A percentile compares a stretch with the other conserved stretches of the same genome.
Conservation (phyloP, 2,329 filamentous ascomycete species). For the Clonostachys rhizophaga region DNA sequence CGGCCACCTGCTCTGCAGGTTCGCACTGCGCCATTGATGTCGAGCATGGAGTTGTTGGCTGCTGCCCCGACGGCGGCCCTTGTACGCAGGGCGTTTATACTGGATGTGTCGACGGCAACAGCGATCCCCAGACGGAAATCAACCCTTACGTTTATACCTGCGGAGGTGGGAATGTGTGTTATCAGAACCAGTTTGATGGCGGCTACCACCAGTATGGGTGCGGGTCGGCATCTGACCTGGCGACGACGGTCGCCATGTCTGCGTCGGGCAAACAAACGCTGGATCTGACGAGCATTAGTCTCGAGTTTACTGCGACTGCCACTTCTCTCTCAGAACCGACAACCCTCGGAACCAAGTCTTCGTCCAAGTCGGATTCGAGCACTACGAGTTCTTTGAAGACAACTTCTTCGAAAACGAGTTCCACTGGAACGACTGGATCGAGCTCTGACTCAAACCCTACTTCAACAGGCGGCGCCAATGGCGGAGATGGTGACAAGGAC, state of each 20-base stretch:
- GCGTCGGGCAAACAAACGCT: conserved; percentile 32
- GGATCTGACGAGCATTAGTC: conserved; percentile 28
- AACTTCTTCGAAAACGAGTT: background rate
- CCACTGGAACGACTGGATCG: conserved; percentile 11
- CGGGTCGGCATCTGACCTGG: conserved; percentile 39
- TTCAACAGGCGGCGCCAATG: background rate
- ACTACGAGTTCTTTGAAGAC: background rate
- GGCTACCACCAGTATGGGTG: conserved; percentile 55
- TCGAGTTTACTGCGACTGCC: conserved; percentile 32
- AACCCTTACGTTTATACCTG: conserved; percentile 56
- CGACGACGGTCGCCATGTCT: conserved; percentile 40
- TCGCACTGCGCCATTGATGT: conserved; percentile 54
- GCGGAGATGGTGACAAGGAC: background rate
- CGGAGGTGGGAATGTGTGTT: conserved; percentile 44
- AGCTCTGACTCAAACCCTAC: background rate
- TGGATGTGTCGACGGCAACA: conserved; percentile 48
- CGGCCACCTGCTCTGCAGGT: conserved; percentile 52
- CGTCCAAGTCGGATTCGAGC: background rate
- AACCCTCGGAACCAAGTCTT: conserved; percentile 23
- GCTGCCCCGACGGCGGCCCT: conserved; percentile 44
- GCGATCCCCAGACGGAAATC: conserved; percentile 39
- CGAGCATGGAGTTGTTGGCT: conserved; percentile 44
- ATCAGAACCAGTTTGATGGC: conserved; percentile 48
- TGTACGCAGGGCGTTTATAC: conserved; percentile 55
- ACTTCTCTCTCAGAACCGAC: conserved; percentile 33